These are phyloP conservation scores for Mucor ambiguus DNA, from an alignment of 371 early-diverging fungal species.

Conservation along the genomic window DNA sequence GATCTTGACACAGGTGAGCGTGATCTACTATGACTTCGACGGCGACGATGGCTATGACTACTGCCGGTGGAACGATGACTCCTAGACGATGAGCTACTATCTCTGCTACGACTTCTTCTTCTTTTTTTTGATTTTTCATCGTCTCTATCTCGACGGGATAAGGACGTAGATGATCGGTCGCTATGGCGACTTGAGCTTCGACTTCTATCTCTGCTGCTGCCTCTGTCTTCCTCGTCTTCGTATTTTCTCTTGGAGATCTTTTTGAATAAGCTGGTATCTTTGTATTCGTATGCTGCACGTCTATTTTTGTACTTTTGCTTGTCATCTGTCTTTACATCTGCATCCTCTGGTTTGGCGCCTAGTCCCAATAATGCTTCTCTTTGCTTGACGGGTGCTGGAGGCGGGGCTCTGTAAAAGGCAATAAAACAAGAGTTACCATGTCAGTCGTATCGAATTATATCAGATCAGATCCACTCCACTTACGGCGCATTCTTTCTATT, in stretches of 20 bases:
- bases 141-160: neutral
- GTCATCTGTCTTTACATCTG: conserved; percentile 16
- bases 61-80: neutral
- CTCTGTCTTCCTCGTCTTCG: conserved; percentile 24
- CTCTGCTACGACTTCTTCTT: conserved; percentile 11
- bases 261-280: conserved; percentile 48
- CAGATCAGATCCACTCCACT: conserved; percentile 9
- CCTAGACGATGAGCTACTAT: conserved; percentile 14
- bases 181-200: conserved; percentile 4
- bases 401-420: conserved; percentile 36
- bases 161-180: neutral
- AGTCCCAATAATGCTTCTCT: conserved; percentile 76
- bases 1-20: conserved; percentile 11
- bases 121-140: conserved; percentile 3
- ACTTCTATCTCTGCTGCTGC: neutral
- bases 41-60: conserved; percentile 1
- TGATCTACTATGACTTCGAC: conserved; percentile 7
- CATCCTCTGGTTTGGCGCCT: conserved; percentile 70
- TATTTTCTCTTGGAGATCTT: conserved; percentile 40
- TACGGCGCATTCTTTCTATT: conserved; percentile 40
- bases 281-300: conserved; percentile 40
- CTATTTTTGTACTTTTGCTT: conserved; percentile 22
- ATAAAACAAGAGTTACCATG: neutral
- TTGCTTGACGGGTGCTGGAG: conserved; percentile 46
- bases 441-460: neutral